Percentiles rank a stretch among this genome's conserved stretches.
Conservation (phyloP, 176 grass and related monocot species). For the Avena sativa region DNA sequence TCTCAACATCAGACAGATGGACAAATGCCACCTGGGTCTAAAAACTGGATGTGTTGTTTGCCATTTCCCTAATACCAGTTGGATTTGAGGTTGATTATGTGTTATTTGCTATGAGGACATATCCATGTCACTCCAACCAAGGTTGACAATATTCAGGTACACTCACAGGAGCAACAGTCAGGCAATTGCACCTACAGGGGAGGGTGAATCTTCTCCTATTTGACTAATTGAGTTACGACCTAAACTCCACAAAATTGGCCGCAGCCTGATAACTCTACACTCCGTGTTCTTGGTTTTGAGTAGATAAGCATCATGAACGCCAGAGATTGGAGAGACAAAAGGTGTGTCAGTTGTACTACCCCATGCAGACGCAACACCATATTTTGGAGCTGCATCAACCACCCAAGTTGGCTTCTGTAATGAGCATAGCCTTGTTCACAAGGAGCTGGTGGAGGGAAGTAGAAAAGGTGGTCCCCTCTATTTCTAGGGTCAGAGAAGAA, state of each 20-base stretch:
- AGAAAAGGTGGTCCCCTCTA: not conserved
- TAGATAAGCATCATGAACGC: not conserved
- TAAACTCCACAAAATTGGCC: slow-evolving; percentile 1
- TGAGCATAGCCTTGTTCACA: not conserved
- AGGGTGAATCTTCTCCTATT: slow-evolving; percentile 9
- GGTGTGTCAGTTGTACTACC: not conserved
- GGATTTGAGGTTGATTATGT: slow-evolving; percentile 6
- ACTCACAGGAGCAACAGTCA: not conserved
- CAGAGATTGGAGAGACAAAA: not conserved
- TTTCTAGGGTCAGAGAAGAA: not conserved
- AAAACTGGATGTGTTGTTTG: not conserved
- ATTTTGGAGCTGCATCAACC: not conserved
- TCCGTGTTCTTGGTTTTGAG: not conserved
- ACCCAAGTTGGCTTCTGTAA: not conserved
- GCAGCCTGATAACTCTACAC: not conserved
- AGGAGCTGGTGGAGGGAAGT: not conserved
- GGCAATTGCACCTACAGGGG: not conserved
- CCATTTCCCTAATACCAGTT: not conserved
- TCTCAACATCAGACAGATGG: not conserved
- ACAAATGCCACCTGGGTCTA: not conserved
- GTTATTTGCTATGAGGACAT: not conserved
- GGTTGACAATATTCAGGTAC: not conserved
- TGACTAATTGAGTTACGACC: not conserved
- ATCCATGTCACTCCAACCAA: not conserved
- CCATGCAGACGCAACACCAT: not conserved